Evolutionary conservation across 23 red algal species (phyloP).

Genomic region (Gracilariopsis chorda): DNA sequence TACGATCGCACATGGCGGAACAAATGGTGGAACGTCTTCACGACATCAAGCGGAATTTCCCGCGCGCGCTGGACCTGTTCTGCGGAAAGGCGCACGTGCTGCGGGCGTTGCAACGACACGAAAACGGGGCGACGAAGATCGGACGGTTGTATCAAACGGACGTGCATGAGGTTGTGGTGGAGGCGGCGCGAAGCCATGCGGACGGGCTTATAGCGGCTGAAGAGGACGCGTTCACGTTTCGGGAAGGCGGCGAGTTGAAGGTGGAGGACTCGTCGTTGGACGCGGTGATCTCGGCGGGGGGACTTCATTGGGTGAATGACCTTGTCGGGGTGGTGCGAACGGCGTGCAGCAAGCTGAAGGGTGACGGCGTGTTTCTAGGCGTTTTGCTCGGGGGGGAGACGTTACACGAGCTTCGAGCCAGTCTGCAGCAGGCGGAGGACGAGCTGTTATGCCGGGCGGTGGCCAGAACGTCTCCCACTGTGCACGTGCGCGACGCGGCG

Average conservation of each 20-base stretch:
- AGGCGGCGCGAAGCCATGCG: background rate
- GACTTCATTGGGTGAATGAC: conserved; percentile 98
- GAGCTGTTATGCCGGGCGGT: conserved; percentile 51
- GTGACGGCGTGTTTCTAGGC: conserved; percentile 87
- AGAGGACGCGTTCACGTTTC: background rate
- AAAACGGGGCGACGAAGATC: background rate
- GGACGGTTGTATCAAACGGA: conserved; percentile 21
- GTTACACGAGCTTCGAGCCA: conserved; percentile 81
- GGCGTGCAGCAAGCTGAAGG: conserved; percentile 33
- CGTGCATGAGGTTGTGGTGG: conserved; percentile 17
- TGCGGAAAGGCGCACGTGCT: conserved; percentile 79
- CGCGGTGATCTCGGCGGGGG: conserved; percentile 63
- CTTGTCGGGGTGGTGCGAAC: conserved; percentile 53
- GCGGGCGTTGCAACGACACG: conserved; percentile 29
- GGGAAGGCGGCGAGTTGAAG: background rate
- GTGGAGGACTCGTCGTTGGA: conserved; percentile 49
- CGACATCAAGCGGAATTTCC: conserved; percentile 73
- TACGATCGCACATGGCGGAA: conserved; percentile 67
- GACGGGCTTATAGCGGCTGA: background rate
- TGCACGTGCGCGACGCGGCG: conserved; percentile 73
- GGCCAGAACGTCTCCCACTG: conserved; percentile 76
- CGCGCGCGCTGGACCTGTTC: conserved; percentile 71
- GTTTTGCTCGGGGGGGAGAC: conserved; percentile 90
- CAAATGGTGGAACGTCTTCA: conserved; percentile 69
- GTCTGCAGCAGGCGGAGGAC: conserved; percentile 90